Conservation (phyloP, 2,329 filamentous ascomycete species). For the Emericellopsis cladophorae region DNA sequence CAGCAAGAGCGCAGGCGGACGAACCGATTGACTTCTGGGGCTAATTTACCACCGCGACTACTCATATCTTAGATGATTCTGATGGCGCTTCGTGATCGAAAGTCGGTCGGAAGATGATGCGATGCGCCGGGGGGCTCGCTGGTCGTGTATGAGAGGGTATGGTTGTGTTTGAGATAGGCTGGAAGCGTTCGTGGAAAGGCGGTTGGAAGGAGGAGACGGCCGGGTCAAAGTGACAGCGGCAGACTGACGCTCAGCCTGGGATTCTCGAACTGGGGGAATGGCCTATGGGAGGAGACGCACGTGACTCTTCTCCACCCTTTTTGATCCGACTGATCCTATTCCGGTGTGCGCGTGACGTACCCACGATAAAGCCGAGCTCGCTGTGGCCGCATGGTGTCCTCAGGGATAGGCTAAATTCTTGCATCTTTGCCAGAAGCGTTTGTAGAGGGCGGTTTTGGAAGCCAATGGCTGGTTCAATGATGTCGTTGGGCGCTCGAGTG, state of each 20-base stretch:
- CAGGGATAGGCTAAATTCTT: too few relatives aligned
- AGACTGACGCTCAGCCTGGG: background rate
- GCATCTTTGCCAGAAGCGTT: too few relatives aligned
- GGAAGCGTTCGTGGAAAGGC: background rate
- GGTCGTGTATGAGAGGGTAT: background rate
- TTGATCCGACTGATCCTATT: too few relatives aligned
- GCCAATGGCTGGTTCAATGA: too few relatives aligned
- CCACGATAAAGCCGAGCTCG: too few relatives aligned
- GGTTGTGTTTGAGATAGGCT: background rate
- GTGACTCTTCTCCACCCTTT: too few relatives aligned
- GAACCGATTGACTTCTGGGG: slow-evolving; percentile 97
- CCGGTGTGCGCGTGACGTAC: too few relatives aligned
- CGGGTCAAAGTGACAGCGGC: background rate
- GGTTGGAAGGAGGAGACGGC: background rate
- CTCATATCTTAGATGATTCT: slow-evolving; percentile 63
- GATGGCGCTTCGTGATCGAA: slow-evolving; percentile 14
- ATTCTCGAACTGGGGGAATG: background rate
- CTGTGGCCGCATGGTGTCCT: too few relatives aligned
- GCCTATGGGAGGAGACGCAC: too few relatives aligned
- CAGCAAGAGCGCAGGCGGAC: slow-evolving; percentile 6
- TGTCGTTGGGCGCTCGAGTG: too few relatives aligned
- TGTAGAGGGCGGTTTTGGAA: too few relatives aligned
- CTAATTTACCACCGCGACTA: slow-evolving; percentile 94
- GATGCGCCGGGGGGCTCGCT: slow-evolving; percentile 3
- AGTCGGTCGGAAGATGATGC: slow-evolving; percentile 10